Conservation (phyloP, 78 protist genomes). For the Cavenderia fasciculata region DNA sequence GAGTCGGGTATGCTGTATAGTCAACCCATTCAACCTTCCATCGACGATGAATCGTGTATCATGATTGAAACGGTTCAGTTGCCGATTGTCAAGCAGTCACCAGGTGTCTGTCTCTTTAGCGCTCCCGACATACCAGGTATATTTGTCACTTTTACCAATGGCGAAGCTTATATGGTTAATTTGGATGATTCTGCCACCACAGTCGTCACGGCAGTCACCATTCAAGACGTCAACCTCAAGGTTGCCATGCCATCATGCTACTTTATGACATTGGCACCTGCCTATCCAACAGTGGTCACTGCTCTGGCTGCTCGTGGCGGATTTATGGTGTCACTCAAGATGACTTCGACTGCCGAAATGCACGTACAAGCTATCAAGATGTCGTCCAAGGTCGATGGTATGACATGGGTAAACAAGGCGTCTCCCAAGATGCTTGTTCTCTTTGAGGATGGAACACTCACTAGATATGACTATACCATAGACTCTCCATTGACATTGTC, state of each 20-base stretch:
- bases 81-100: conserved; percentile 9
- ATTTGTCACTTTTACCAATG: conserved; percentile 39
- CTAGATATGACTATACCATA: conserved; percentile 40
- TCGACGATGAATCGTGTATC: conserved; percentile 67
- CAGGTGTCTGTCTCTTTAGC: conserved; percentile 10
- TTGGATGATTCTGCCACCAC: background rate
- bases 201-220: background rate
- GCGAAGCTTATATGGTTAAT: conserved; percentile 31
- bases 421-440: conserved; percentile 51
- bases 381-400: conserved; percentile 43
- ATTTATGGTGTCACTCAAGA: background rate
- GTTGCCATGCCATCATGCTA: conserved; percentile 28
- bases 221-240: conserved; percentile 17
- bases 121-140: conserved; percentile 2
- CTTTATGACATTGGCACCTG: conserved; percentile 19
- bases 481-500: background rate
- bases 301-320: conserved; percentile 34
- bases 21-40: conserved; percentile 30
- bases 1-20: conserved; percentile 32
- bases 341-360: background rate
- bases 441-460: conserved; percentile 41
- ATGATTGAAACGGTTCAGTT: conserved; percentile 69
- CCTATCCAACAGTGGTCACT: conserved; percentile 8
- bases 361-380: conserved; percentile 18
- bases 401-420: conserved; percentile 54